Percentiles rank a stretch among this genome's conserved stretches.
These are phyloP conservation scores for Lophium mytilinum DNA, from an alignment of 495 filamentous ascomycete genomes.

Conservation along the genomic window DNA sequence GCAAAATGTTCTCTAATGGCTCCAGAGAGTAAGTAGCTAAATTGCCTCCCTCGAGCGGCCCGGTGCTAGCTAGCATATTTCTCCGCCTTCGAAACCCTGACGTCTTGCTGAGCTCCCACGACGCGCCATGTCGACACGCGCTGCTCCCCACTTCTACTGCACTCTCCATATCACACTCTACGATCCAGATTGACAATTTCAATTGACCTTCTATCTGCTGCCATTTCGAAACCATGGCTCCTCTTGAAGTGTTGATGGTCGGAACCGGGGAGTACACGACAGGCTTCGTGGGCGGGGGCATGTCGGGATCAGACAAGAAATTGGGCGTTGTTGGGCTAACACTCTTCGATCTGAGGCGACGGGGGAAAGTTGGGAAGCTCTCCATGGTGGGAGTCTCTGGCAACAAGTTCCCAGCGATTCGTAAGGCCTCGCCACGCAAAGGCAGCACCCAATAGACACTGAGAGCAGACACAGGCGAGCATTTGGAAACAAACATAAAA, in stretches of 20 bases:
- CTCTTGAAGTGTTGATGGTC: slow-evolving; percentile 85
- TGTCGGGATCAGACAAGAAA: slow-evolving; percentile 43
- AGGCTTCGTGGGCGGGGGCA: slow-evolving; percentile 25
- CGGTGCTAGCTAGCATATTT: background rate
- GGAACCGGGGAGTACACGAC: slow-evolving; percentile 96
- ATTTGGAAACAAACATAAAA: slow-evolving; percentile 81
- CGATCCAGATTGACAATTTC: background rate
- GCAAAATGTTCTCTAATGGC: background rate
- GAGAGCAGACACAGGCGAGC: slow-evolving; percentile 49
- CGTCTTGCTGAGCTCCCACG: background rate
- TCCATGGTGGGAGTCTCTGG: slow-evolving; percentile 88
- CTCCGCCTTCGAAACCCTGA: background rate
- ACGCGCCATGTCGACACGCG: background rate
- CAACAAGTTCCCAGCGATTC: slow-evolving; percentile 81
- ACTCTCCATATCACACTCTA: background rate
- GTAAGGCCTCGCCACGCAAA: slow-evolving; percentile 40
- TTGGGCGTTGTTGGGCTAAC: slow-evolving; percentile 86
- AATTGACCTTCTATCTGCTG: background rate
- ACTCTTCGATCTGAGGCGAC: slow-evolving; percentile 78
- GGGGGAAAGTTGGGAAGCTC: slow-evolving; percentile 79
- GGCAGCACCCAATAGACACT: background rate
- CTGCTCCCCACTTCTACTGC: background rate
- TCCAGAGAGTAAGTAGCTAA: no score
- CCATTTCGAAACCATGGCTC: slow-evolving; percentile 45
- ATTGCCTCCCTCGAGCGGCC: no score